These are phyloP conservation scores for Aspergillus texensis DNA, from an alignment of 2,329 filamentous ascomycete genomes.

Conservation along the genomic window DNA sequence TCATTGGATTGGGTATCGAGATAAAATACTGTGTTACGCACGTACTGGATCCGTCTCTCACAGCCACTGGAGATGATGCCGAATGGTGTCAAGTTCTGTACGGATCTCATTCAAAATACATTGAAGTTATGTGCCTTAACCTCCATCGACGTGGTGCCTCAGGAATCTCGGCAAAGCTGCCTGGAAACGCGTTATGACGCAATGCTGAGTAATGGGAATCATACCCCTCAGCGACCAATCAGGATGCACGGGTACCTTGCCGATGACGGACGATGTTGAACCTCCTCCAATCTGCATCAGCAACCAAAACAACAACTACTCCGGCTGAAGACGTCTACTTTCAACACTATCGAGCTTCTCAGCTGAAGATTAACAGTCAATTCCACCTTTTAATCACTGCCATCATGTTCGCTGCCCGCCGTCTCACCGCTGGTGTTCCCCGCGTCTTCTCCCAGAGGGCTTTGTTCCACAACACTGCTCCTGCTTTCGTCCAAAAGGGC, in stretches of 20 bases:
- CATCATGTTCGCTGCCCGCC: conserved; percentile 43
- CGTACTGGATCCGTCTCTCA: no score
- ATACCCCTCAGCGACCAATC: background rate
- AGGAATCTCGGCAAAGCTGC: background rate
- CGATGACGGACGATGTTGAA: background rate
- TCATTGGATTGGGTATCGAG: no score
- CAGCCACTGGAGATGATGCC: no score
- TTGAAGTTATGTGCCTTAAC: background rate
- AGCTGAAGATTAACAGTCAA: background rate
- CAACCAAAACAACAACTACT: background rate
- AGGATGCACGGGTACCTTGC: background rate
- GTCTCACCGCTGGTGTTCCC: conserved; percentile 35
- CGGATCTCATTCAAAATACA: no score
- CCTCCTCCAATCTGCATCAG: background rate
- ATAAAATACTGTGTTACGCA: no score
- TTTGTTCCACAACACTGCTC: conserved; percentile 43
- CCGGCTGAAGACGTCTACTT: background rate
- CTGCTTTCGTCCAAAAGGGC: conserved; percentile 68
- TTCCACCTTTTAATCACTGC: background rate
- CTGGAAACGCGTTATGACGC: background rate
- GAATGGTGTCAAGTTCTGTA: no score
- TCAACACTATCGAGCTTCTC: background rate
- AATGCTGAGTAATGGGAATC: background rate
- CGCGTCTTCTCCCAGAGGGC: conserved; percentile 35
- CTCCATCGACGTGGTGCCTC: background rate